Base-by-base conservation (phyloP, 129 eudicot genomes). In the Sambucus nigra region DNA sequence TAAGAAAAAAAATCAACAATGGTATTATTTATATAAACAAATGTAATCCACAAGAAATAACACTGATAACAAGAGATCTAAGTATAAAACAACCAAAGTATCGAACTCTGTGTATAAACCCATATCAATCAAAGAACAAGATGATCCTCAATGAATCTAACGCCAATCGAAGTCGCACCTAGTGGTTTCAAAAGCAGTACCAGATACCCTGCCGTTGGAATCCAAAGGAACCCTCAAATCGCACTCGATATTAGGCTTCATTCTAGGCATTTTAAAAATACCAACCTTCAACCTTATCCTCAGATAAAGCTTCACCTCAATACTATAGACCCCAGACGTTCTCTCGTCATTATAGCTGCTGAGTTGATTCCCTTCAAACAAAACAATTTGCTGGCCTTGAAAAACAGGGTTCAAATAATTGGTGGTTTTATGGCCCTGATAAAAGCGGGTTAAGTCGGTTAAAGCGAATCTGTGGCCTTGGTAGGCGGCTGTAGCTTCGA, bases 121-220 rank as follows among this genome's bases (percentile, higher is more conserved):
- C n/a, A n/a, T n/a, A n/a, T n/a, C n/a, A n/a, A n/a, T n/a, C n/a
- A n/a, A n/a, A n/a, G n/a, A n/a, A n/a, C n/a, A n/a, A n/a, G n/a
- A n/a, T n/a, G n/a, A n/a, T n/a, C n/a, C n/a, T n/a, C n/a, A n/a
- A n/a, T n/a, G n/a, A n/a, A n/a, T n/a, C n/a, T n/a, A 29, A 29
- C 35, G 35, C 80, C 86, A 86, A 78, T 86, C 95, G 13, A 78
- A 75, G 64, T 67, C 79, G 45, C 91, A 81, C 55, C n/a, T n/a
- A n/a, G n/a, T 75, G n/a, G 86, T 31, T 50, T 75, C 63, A n/a
- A n/a, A n/a, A 46, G 68, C 81, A 24, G 26, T 49, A 9, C 46
- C 79, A 44, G 73, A 40, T 22, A 56, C 51, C 38, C 61, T 69
- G 17, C 76, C 80, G 44, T 61, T 70, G 0, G 69, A 39, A 17